Base-by-base conservation (phyloP, 495 filamentous ascomycete species). In the Echria macrotheca region DNA sequence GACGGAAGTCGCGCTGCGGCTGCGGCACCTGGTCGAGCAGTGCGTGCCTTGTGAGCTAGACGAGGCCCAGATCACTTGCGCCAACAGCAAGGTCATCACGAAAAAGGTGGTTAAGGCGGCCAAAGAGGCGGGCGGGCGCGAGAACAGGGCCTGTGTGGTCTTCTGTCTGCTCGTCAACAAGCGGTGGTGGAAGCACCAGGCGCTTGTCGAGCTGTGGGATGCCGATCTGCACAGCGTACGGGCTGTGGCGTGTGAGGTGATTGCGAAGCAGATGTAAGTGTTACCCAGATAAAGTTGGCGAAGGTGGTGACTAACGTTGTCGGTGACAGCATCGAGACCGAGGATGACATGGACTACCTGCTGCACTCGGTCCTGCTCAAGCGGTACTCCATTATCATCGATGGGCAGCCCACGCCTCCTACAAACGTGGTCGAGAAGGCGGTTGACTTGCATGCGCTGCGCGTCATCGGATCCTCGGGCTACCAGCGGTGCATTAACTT, bases 401-500 rank as follows among this genome's bases (percentile, higher is more conserved):
- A 89, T 44, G 85, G 80, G 24, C 70, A 85, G 48, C 73, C 85
- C 33, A 88, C 87, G 2, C 67, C 73, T 12, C 87, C 90, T 1
- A 71, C 84, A 48, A 98, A 96, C 61, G 93, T 86, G 17, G 67
- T 98, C 53, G 93, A 98, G 66, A 82, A 86, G 40, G 86, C 94
- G 0, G 89, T 97, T 31, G 93, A 98, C 63, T 74, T 96, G 14
- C 91, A 97, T 63, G 89, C 91, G 5, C 70, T 96, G 15, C 74
- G 80, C 21, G 78, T 97, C 22, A 96, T 96, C 50, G 86, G 87
- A 12, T 88, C 84, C 11, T 87, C 87, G 1, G 90, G 91, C n/a
- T 98, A 96, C 59, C 93, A 98, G 58, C 93, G 74, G 57, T 96
- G 91, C 60, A 87, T 96, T 58, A 78, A 73, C 37, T 91, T 88